These are phyloP conservation scores for Coccomyxa sp. DNA, from an alignment of 139 green algal genomes.

Conservation along the genomic window DNA sequence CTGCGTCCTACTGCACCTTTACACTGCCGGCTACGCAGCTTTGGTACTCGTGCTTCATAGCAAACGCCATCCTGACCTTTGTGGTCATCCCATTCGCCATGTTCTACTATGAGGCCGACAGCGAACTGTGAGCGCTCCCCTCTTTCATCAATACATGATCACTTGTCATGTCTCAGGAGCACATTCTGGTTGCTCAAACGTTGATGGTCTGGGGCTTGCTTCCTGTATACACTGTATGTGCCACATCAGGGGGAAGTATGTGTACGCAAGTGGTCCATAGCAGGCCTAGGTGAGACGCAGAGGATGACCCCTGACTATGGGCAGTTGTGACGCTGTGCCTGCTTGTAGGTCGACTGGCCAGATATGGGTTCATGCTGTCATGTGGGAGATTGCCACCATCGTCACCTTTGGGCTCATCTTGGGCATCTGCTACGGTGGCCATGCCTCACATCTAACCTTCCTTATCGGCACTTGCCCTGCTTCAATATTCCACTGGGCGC, in stretches of 20 bases:
- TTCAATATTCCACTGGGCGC: too few relatives aligned
- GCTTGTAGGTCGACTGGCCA: slow-evolving; percentile 50
- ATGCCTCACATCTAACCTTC: too few relatives aligned
- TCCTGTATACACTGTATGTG: too few relatives aligned
- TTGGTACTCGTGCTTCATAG: slow-evolving; percentile 86
- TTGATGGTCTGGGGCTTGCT: too few relatives aligned
- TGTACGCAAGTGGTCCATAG: too few relatives aligned
- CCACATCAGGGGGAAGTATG: too few relatives aligned
- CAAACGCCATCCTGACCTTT: slow-evolving; percentile 74
- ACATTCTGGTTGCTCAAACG: too few relatives aligned
- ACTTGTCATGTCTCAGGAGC: too few relatives aligned
- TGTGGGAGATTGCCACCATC: slow-evolving; percentile 48
- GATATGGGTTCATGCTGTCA: slow-evolving; percentile 45
- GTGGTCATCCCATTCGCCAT: slow-evolving; percentile 89
- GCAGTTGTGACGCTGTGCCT: too few relatives aligned
- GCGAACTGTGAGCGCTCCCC: slow-evolving; percentile 61
- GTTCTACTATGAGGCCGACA: slow-evolving; percentile 97
- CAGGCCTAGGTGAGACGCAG: too few relatives aligned
- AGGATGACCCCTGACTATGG: too few relatives aligned
- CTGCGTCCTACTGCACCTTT: slow-evolving; percentile 68
- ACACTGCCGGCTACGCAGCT: slow-evolving; percentile 86
- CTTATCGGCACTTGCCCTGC: too few relatives aligned
- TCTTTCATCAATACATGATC: neutral
- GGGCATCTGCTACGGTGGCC: slow-evolving; percentile 66
- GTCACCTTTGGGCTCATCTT: slow-evolving; percentile 61